Evolutionary conservation across 495 filamentous ascomycete species (phyloP).

Genomic region (Podospora pseudopauciseta): DNA sequence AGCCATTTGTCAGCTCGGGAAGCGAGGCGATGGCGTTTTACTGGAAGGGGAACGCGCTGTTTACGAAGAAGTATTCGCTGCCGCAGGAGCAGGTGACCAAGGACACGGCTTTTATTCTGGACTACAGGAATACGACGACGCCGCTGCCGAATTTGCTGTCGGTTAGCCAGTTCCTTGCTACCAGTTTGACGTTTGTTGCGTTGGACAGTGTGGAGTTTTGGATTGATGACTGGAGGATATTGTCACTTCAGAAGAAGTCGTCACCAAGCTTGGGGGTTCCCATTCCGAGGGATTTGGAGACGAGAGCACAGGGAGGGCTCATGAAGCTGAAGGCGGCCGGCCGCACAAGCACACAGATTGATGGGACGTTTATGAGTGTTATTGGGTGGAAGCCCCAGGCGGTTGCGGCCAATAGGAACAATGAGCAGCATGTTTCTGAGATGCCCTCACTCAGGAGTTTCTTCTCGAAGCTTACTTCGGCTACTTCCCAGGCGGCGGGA

Average conservation of each 20-base stretch:
- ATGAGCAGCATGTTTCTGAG: slow-evolving; percentile 40
- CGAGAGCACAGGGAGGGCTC: slow-evolving; percentile 72
- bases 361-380: slow-evolving; percentile 86
- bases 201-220: slow-evolving; percentile 83
- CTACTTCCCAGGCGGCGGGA: slow-evolving; percentile 36
- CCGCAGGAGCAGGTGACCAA: slow-evolving; percentile 56
- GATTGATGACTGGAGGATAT: slow-evolving; percentile 80
- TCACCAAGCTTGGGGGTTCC: slow-evolving; percentile 66
- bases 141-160: slow-evolving; percentile 79
- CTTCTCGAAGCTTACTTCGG: slow-evolving; percentile 66
- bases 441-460: slow-evolving; percentile 66
- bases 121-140: slow-evolving; percentile 83
- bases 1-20: slow-evolving; percentile 92
- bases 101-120: slow-evolving; percentile 86
- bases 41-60: slow-evolving; percentile 94
- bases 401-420: slow-evolving; percentile 35
- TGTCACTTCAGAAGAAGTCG: slow-evolving; percentile 74
- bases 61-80: slow-evolving; percentile 75
- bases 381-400: slow-evolving; percentile 72
- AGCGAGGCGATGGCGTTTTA: slow-evolving; percentile 95
- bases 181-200: slow-evolving; percentile 92
- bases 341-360: slow-evolving; percentile 79
- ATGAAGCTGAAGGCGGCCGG: slow-evolving; percentile 77
- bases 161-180: slow-evolving; percentile 86
- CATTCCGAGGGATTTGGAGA: slow-evolving; percentile 79